phyloP scores from a whole-genome alignment of 139 green algal species.

The Auxenochlorella protothecoides region DNA sequence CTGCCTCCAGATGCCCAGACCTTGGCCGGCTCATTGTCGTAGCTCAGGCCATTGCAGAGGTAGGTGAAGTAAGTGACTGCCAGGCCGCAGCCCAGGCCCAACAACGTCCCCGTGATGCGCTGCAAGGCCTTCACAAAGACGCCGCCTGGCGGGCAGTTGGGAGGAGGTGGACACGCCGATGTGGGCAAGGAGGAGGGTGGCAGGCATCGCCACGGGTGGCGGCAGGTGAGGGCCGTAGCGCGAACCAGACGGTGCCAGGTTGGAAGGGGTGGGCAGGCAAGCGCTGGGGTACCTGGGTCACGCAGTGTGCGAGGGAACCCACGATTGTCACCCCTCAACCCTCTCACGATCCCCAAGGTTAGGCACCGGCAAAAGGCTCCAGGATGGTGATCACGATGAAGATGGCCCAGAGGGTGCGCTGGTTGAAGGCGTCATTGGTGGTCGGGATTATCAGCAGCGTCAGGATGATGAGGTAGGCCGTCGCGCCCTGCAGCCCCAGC shows the following conservation, averaged over 20 bases:
- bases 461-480: slow-evolving; percentile 1
- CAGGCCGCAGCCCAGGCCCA: not conserved
- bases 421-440: not conserved
- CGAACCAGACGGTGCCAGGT: no score
- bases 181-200: no score
- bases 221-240: not conserved
- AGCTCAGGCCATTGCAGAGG: slow-evolving; percentile 13
- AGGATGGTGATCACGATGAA: slow-evolving; percentile 1
- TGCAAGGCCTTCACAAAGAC: slow-evolving; percentile 11
- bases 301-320: no score
- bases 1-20: no score
- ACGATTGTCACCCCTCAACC: no score
- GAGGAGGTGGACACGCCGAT: no score
- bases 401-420: slow-evolving; percentile 2
- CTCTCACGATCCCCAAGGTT: no score
- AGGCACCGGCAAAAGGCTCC: slow-evolving; percentile 7
- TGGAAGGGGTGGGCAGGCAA: no score
- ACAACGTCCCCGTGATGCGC: slow-evolving; percentile 2
- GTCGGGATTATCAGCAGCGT: slow-evolving; percentile 1
- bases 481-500: slow-evolving; percentile 6
- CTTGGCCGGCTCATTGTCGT: not conserved
- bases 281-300: no score
- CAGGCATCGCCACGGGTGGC: not conserved
- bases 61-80: not conserved
- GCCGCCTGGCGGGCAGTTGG: not conserved